A percentile compares a stretch with the other conserved stretches of the same genome.
These are phyloP conservation scores for Yamadazyma spencermartinsiae DNA, from an alignment of 1,139 yeast genomes.

Conservation along the genomic window DNA sequence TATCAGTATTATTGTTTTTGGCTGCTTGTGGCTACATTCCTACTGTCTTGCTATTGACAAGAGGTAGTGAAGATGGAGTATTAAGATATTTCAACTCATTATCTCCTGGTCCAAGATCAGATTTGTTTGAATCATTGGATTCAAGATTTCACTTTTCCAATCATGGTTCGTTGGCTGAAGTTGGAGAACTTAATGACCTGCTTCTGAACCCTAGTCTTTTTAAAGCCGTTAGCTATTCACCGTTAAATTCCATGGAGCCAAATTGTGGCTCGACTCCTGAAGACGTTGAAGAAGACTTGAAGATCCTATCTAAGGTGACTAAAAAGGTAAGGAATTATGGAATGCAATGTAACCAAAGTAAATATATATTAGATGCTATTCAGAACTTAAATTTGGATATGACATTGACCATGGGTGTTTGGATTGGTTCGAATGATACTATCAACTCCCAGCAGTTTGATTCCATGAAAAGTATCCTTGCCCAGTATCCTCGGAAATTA, in stretches of 20 bases:
- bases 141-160: conserved; percentile 1
- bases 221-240: conserved; percentile 63
- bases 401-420: conserved; percentile 62
- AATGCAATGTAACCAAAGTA: conserved; percentile 62
- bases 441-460: conserved; percentile 44
- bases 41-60: conserved; percentile 19
- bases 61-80: conserved; percentile 23
- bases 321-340: conserved; percentile 59
- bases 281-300: conserved; percentile 57
- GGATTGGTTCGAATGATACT: conserved; percentile 52
- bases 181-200: neutral
- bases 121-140: conserved; percentile 7
- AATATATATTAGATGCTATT: conserved; percentile 54
- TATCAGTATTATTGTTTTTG: conserved; percentile 16
- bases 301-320: conserved; percentile 57
- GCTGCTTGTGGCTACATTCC: conserved; percentile 24
- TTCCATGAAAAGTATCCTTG: conserved; percentile 43
- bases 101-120: conserved; percentile 7
- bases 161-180: neutral
- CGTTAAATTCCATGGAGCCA: conserved; percentile 51
- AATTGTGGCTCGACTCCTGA: conserved; percentile 49
- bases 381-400: conserved; percentile 49
- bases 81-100: conserved; percentile 9
- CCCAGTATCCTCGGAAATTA: conserved; percentile 42
- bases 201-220: conserved; percentile 29